phyloP scores from a whole-genome alignment of 1,284 basidiomycete genomes.

The Prillingera fragicola region DNA sequence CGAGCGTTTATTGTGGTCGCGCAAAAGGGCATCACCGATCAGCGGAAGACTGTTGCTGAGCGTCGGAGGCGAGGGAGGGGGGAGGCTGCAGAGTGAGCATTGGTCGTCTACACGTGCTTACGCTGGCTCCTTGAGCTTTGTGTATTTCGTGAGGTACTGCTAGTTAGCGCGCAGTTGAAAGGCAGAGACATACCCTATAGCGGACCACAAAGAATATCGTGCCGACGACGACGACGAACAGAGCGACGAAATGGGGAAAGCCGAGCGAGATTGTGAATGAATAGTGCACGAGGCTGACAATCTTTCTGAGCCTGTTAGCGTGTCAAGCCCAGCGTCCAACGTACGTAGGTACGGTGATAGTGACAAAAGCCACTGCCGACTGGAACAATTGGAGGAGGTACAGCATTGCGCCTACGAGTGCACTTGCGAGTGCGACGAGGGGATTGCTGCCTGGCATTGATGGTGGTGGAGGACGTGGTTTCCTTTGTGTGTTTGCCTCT shows the following conservation, averaged over 20 bases:
- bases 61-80: slow-evolving; percentile 32
- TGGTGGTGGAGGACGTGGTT: slow-evolving; percentile 8
- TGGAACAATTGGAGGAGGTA: slow-evolving; percentile 73
- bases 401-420: slow-evolving; percentile 74
- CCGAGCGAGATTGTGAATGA: slow-evolving; percentile 83
- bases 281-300: slow-evolving; percentile 66
- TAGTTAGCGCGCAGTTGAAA: slow-evolving; percentile 52
- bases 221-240: slow-evolving; percentile 63
- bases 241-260: slow-evolving; percentile 76
- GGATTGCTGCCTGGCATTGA: slow-evolving; percentile 50
- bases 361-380: slow-evolving; percentile 64
- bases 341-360: slow-evolving; percentile 68
- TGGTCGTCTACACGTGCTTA: slow-evolving; percentile 17
- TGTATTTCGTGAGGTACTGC: slow-evolving; percentile 51
- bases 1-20: slow-evolving; percentile 58
- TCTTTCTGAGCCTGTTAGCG: slow-evolving; percentile 48
- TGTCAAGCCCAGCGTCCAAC: slow-evolving; percentile 6
- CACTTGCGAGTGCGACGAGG: slow-evolving; percentile 68
- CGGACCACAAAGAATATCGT: slow-evolving; percentile 76
- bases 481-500: too few relatives aligned
- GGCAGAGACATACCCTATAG: slow-evolving; percentile 70
- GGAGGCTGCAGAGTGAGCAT: slow-evolving; percentile 15
- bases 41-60: slow-evolving; percentile 31
- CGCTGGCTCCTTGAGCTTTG: slow-evolving; percentile 78
- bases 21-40: slow-evolving; percentile 51